phyloP scores from a whole-genome alignment of 352 stramenopile genomes.

The Globisporangium cederbergense region DNA sequence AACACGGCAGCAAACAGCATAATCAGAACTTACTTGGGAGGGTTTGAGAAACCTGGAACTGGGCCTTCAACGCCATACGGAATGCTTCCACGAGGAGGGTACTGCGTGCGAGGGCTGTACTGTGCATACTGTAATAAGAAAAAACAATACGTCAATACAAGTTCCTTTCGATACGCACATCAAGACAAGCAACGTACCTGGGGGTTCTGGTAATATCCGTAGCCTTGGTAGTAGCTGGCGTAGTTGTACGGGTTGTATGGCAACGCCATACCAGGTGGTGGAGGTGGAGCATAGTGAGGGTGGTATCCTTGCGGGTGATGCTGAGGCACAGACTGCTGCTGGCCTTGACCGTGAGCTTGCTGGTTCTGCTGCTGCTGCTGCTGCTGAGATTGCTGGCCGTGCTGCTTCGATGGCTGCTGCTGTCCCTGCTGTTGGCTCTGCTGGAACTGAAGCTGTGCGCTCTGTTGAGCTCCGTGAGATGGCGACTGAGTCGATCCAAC shows the following conservation, averaged over 20 bases:
- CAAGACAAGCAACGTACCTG: conserved; percentile 34
- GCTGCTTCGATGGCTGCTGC: conserved; percentile 24
- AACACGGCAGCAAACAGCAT: not conserved
- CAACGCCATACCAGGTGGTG: conserved; percentile 83
- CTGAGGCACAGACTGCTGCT: conserved; percentile 48
- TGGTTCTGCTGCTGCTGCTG: conserved; percentile 8
- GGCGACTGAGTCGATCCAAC: conserved; percentile 50
- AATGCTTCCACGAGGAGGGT: conserved; percentile 76
- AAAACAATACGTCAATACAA: conserved; percentile 12
- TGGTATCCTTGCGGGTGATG: conserved; percentile 82
- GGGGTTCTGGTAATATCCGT: conserved; percentile 87
- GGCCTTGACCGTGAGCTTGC: conserved; percentile 18
- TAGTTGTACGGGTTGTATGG: conserved; percentile 90
- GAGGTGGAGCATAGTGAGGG: conserved; percentile 75
- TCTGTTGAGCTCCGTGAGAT: conserved; percentile 45
- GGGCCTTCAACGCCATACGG: conserved; percentile 82
- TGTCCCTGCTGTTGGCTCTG: conserved; percentile 33
- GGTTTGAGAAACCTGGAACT: conserved; percentile 76
- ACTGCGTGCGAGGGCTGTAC: conserved; percentile 85
- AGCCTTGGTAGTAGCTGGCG: conserved; percentile 80
- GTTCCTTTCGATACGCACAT: not conserved
- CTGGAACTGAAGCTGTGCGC: conserved; percentile 30
- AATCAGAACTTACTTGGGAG: conserved; percentile 35
- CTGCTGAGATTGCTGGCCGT: conserved; percentile 20
- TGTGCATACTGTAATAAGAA: conserved; percentile 64